Percentiles rank a stretch among this genome's conserved stretches.
These are phyloP conservation scores for Lachancea kluyveri DNA, from an alignment of 805 yeast species.

Conservation along the genomic window DNA sequence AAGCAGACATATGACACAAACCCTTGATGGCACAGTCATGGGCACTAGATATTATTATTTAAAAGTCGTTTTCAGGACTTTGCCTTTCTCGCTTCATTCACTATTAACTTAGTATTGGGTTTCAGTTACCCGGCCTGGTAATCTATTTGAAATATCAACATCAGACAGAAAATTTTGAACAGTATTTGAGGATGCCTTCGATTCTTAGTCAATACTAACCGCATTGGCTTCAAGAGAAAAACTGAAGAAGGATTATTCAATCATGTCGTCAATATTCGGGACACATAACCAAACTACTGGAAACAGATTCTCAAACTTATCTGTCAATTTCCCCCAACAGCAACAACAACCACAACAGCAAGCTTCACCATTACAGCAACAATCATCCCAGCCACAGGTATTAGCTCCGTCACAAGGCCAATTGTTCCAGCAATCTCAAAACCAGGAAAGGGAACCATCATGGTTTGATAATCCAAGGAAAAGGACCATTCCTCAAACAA, in stretches of 20 bases:
- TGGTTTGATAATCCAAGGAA: conserved; percentile 41
- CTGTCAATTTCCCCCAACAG: conserved; percentile 19
- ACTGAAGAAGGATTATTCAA: conserved; percentile 1
- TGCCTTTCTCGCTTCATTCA: too few species aligned
- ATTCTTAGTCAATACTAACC: too few species aligned
- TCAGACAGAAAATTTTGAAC: too few species aligned
- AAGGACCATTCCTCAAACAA: conserved; percentile 41
- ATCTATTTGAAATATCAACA: too few species aligned
- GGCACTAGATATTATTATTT: too few species aligned
- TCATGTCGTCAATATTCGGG: conserved; percentile 14
- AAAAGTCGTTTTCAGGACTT: too few species aligned
- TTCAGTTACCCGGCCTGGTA: too few species aligned
- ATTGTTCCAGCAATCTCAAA: conserved; percentile 32
- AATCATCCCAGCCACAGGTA: conserved; percentile 16
- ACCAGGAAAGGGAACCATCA: conserved; percentile 26
- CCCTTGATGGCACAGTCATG: too few species aligned
- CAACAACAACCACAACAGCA: conserved; percentile 18
- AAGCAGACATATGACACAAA: too few species aligned
- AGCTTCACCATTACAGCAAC: conserved; percentile 25
- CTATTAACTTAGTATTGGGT: too few species aligned
- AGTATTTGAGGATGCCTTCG: conserved; percentile 9
- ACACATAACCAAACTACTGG: conserved; percentile 8
- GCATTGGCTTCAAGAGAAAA: conserved; percentile 1
- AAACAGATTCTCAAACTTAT: conserved; percentile 19
- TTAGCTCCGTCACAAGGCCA: conserved; percentile 6